Evolutionary conservation across 305 asterid species (phyloP).

Genomic region (Nicotiana rustica): DNA sequence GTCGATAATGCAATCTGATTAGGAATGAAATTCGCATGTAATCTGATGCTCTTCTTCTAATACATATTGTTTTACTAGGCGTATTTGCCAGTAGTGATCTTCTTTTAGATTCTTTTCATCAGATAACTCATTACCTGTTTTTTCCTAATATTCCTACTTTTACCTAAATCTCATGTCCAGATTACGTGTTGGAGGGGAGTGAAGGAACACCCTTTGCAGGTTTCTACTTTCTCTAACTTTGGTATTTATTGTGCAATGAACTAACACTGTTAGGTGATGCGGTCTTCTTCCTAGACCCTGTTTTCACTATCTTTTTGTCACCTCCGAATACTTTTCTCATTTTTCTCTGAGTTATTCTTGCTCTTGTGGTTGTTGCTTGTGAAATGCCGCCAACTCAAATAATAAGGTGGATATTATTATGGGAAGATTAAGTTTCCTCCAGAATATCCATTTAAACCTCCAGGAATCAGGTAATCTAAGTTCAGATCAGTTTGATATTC

Average conservation of each 20-base stretch:
- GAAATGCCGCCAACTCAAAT: constrained; percentile 20
- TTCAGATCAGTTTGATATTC: constrained; percentile 31
- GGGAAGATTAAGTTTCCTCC: constrained; percentile 97
- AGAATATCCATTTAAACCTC: constrained; percentile 96
- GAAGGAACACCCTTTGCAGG: constrained; percentile 99
- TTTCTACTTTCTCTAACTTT: constrained; percentile 40
- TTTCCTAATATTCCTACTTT: constrained; percentile 15
- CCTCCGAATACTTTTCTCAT: not conserved
- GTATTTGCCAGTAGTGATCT: not conserved
- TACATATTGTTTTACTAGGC: not conserved
- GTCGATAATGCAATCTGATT: not conserved
- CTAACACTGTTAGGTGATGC: not conserved
- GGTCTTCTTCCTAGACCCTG: not conserved
- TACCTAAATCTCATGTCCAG: constrained; percentile 49
- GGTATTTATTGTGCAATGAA: constrained; percentile 2
- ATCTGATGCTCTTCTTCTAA: constrained; percentile 1
- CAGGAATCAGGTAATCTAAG: constrained; percentile 75
- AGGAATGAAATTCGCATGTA: not conserved
- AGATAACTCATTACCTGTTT: not conserved
- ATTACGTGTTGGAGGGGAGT: constrained; percentile 98
- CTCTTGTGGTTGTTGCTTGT: constrained; percentile 29
- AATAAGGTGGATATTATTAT: constrained; percentile 87
- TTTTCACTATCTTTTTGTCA: not conserved
- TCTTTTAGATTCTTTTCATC: not conserved
- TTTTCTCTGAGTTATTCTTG: not conserved